These are phyloP conservation scores for Ceratobasidium sp. DNA, from an alignment of 1,284 basidiomycete species.

Conservation along the genomic window DNA sequence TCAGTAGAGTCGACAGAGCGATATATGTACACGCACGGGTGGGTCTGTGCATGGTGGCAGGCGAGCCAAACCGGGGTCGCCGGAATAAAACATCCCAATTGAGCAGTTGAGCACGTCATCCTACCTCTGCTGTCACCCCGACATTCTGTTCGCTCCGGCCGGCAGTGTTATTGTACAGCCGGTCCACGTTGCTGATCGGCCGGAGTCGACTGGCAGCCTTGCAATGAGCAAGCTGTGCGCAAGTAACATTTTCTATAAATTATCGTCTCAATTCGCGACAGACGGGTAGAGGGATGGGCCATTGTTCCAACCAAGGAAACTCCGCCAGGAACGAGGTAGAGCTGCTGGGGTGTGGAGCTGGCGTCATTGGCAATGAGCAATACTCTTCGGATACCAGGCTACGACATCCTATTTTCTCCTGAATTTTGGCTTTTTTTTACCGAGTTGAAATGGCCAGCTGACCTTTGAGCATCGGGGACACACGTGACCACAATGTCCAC, in stretches of 20 bases:
- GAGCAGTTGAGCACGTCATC: slow-evolving; percentile 1
- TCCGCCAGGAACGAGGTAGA: too few species aligned
- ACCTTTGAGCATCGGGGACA: not conserved
- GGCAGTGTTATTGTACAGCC: not conserved
- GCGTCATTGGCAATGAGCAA: too few species aligned
- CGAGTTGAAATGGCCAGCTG: not conserved
- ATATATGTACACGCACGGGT: slow-evolving; percentile 22
- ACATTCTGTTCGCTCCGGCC: slow-evolving; percentile 9
- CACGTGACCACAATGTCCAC: slow-evolving; percentile 31
- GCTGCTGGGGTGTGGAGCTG: too few species aligned
- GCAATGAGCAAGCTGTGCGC: too few species aligned
- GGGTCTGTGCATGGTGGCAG: slow-evolving; percentile 25
- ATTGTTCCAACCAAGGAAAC: too few species aligned
- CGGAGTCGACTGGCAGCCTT: too few species aligned
- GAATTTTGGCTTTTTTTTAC: not conserved
- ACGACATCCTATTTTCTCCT: not conserved
- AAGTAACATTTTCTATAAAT: too few species aligned
- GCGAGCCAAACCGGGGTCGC: slow-evolving; percentile 12
- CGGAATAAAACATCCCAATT: not conserved
- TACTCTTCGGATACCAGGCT: too few species aligned
- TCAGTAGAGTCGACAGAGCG: too few species aligned
- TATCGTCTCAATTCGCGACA: too few species aligned
- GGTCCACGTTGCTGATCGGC: slow-evolving; percentile 10
- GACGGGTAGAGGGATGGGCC: too few species aligned
- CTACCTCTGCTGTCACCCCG: not conserved